These are phyloP conservation scores for Rhizopus sp. DNA, from an alignment of 371 early-diverging fungal genomes.

Conservation along the genomic window DNA sequence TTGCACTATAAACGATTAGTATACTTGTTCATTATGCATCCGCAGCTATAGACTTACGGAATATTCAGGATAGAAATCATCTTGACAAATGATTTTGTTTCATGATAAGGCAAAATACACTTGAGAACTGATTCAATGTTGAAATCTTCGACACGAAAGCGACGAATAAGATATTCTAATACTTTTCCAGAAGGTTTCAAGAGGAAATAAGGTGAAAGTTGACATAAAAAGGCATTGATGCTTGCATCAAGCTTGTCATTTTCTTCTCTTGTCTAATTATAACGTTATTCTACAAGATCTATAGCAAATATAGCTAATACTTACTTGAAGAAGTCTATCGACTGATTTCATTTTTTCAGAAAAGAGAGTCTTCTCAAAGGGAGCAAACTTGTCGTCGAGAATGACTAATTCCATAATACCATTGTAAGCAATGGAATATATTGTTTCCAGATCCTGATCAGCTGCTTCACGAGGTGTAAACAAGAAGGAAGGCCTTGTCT, in stretches of 20 bases:
- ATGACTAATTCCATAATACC: slow-evolving; percentile 79
- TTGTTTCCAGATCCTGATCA: slow-evolving; percentile 85
- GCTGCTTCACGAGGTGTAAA: slow-evolving; percentile 85
- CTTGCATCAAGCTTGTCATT: slow-evolving; percentile 79
- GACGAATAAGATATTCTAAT: slow-evolving; percentile 91
- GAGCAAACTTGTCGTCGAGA: slow-evolving; percentile 65
- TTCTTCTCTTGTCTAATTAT: slow-evolving; percentile 70
- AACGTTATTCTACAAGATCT: not conserved
- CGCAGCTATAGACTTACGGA: slow-evolving; percentile 46
- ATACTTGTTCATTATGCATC: not conserved
- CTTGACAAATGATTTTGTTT: slow-evolving; percentile 83
- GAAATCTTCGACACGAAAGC: slow-evolving; percentile 87
- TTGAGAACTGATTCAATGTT: slow-evolving; percentile 80
- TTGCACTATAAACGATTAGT: slow-evolving; percentile 39
- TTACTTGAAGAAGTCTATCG: slow-evolving; percentile 76
- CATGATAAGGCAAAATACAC: slow-evolving; percentile 90
- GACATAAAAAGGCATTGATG: slow-evolving; percentile 72
- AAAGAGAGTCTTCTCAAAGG: slow-evolving; percentile 80
- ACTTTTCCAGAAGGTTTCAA: slow-evolving; percentile 82
- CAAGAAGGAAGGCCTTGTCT: slow-evolving; percentile 75
- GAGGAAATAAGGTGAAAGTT: slow-evolving; percentile 83
- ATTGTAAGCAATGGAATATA: slow-evolving; percentile 81
- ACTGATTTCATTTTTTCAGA: slow-evolving; percentile 76
- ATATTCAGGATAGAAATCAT: slow-evolving; percentile 74
- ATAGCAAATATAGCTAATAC: slow-evolving; percentile 6